These are phyloP conservation scores for Dactylis glomerata DNA, from an alignment of 176 grass and related monocot species.

Conservation along the genomic window DNA sequence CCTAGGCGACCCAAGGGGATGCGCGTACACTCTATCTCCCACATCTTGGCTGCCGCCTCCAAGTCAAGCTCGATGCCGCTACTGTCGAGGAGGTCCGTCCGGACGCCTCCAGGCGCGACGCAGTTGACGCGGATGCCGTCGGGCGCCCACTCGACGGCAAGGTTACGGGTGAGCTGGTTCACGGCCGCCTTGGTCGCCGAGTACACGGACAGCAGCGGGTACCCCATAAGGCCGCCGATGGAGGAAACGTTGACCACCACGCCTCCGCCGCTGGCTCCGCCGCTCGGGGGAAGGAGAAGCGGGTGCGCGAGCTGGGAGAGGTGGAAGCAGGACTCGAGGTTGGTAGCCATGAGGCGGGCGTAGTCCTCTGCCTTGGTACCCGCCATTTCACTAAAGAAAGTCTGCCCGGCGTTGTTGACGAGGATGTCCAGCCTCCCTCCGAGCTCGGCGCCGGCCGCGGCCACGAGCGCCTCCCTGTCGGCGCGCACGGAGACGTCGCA, in stretches of 20 bases:
- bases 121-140: slow-evolving; percentile 17
- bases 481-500: not conserved
- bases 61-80: not conserved
- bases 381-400: not conserved
- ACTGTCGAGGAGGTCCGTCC: not conserved
- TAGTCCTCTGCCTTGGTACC: not conserved
- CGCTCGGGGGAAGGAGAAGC: not conserved
- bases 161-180: slow-evolving; percentile 26
- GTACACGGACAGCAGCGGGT: not conserved
- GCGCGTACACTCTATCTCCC: not conserved
- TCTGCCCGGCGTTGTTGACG: not conserved
- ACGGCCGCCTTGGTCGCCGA: slow-evolving; percentile 12
- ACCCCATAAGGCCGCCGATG: not conserved
- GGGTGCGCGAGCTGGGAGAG: slow-evolving; percentile 33
- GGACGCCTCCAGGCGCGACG: not conserved
- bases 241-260: slow-evolving; percentile 27
- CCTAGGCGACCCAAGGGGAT: not conserved
- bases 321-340: slow-evolving; percentile 40
- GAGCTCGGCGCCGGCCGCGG: not conserved
- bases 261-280: not conserved
- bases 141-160: slow-evolving; percentile 3
- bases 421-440: not conserved
- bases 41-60: not conserved
- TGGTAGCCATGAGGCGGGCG: slow-evolving; percentile 22
- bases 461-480: not conserved